Evolutionary conservation across 2,329 filamentous ascomycete species (phyloP), one percentile per base, ranked within the genome.

Genomic region (Sordariomycetes sp.): DNA sequence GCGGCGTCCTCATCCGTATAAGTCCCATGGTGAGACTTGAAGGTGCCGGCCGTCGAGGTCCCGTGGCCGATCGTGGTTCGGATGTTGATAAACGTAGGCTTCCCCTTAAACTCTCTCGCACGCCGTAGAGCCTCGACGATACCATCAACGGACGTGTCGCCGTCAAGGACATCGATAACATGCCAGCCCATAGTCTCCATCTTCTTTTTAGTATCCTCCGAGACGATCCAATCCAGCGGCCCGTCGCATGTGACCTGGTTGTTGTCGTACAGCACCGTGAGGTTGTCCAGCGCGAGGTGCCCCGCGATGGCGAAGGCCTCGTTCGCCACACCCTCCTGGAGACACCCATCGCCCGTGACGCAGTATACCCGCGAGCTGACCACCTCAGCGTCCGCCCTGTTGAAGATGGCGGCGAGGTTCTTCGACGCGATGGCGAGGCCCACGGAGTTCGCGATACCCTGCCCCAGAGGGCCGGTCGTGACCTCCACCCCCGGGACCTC

Each of bases 171-270:
- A 72, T 81, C 81, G 70, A 89, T 78, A 61, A 87, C 85, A 76
- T 99, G 91, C 94, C 94, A 99, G 79, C 92, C 94, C 75, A 96
- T 99, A 61, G 94, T 74, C 79, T 97, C 90, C 74, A 97, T 97
- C 70, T 93, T 87, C 84, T 95, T 93, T 68, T 81, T 74, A 61
- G 97, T 93, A 67, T 99, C 92, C 80, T 99, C 94, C 61, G 94
- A 99, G 81, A 97, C 97, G 65, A 93, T 88, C 70, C 84, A 86
- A 78, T 94, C 94, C 78, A 89, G 97, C 80, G 96, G 88, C 75
- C 94, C 94, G 71, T 99, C 94, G 71, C 85, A 86, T 68, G 82
- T 96, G 71, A 99, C 97, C 75, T 96, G 89, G 84, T 99, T 99
- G 82, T 99, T 93, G 72, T 99, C 94, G 76, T 93, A 99, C 76